These are phyloP conservation scores for Nemania diffusa DNA, from an alignment of 2,329 filamentous ascomycete species.

Conservation along the genomic window DNA sequence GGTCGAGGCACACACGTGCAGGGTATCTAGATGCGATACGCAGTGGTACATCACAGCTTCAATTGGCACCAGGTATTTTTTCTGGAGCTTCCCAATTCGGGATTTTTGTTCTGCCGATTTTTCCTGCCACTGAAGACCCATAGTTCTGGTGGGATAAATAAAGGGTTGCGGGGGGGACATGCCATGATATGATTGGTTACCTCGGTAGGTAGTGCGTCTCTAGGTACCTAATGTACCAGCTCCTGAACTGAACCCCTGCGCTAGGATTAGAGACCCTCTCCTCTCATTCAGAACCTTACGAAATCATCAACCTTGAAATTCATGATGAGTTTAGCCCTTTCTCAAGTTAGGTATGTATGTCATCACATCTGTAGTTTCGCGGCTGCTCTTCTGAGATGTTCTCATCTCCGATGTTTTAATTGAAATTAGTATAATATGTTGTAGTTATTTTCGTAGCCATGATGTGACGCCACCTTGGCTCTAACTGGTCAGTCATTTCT, in stretches of 20 bases:
- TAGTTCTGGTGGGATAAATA: background rate
- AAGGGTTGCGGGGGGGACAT: background rate
- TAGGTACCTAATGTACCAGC: no score
- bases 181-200: background rate
- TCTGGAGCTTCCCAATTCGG: slow-evolving; percentile 31
- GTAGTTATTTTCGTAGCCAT: slow-evolving; percentile 4
- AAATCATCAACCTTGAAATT: background rate
- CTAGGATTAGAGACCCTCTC: background rate
- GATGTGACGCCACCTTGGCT: slow-evolving; percentile 36
- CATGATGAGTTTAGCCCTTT: background rate
- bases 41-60: slow-evolving; percentile 28
- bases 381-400: background rate
- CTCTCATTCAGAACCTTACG: background rate
- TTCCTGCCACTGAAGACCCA: background rate
- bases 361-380: background rate
- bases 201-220: no score
- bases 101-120: slow-evolving; percentile 36
- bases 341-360: background rate
- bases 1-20: slow-evolving; percentile 23
- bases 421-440: background rate
- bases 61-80: slow-evolving; percentile 47
- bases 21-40: slow-evolving; percentile 28
- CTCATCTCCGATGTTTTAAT: background rate
- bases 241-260: background rate
- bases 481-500: slow-evolving; percentile 52